phyloP scores from a whole-genome alignment of 805 yeast species.

The Monosporozyma solicola region DNA sequence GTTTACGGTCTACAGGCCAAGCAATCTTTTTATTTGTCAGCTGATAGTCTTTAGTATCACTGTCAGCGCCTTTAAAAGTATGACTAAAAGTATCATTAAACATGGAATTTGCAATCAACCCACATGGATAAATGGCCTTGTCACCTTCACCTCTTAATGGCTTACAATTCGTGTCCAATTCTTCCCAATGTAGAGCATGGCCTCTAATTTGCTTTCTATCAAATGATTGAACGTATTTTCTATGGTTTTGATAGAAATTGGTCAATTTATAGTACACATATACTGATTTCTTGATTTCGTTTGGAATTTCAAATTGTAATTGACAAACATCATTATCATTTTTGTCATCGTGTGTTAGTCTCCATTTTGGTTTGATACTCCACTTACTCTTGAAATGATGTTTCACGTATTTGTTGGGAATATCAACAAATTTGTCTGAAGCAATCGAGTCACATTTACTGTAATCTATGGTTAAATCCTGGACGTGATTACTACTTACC shows the following conservation, averaged over 20 bases:
- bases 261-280: slow-evolving; percentile 79
- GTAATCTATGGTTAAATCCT: slow-evolving; percentile 67
- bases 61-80: slow-evolving; percentile 34
- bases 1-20: slow-evolving; percentile 59
- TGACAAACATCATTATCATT: slow-evolving; percentile 43
- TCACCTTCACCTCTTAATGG: slow-evolving; percentile 29
- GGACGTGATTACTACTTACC: slow-evolving; percentile 69
- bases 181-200: slow-evolving; percentile 45
- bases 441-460: slow-evolving; percentile 56
- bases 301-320: slow-evolving; percentile 64
- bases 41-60: slow-evolving; percentile 28
- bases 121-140: slow-evolving; percentile 63
- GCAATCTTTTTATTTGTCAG: slow-evolving; percentile 51
- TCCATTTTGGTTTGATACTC: slow-evolving; percentile 52
- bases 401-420: slow-evolving; percentile 51
- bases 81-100: slow-evolving; percentile 66
- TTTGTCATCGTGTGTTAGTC: slow-evolving; percentile 32
- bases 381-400: slow-evolving; percentile 49
- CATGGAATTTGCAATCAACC: slow-evolving; percentile 69
- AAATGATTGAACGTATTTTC: slow-evolving; percentile 82
- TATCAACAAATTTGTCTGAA: slow-evolving; percentile 34
- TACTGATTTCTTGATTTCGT: slow-evolving; percentile 58
- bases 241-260: slow-evolving; percentile 88
- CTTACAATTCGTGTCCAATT: slow-evolving; percentile 37
- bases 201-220: slow-evolving; percentile 80